Evolutionary conservation across 768 basidiomycete species (phyloP), one percentile per base, ranked within the genome.

Genomic region (Russula brevipes): DNA sequence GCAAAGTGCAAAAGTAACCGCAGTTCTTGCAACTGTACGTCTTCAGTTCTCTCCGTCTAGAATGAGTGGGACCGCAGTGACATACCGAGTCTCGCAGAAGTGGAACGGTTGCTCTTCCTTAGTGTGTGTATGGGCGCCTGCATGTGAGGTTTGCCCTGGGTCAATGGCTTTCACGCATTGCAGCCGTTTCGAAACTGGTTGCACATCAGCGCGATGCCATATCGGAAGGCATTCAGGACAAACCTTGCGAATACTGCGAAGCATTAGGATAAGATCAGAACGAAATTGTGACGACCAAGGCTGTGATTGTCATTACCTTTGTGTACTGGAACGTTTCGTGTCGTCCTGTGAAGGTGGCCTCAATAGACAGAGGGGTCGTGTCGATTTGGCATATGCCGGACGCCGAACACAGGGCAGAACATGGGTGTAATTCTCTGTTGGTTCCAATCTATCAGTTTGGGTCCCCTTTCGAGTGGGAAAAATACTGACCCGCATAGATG

Each of bases 321-420:
- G 86, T 87, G 53, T 82, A 86, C 67, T 83, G 80, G 66, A 85
- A 87, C 0, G 80, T 82, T 63, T 84, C 82, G 54, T 85, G 81
- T 59, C 71, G 74, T 1, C 85, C 86, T 0, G 79, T 81, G 66
- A 86, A 87, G 0, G 83, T 85, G 6, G 84, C 82, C 67, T 85
- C 82, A 35, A 87, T 78, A 0, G 84, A 81, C 57, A 81, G 79
- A 1, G 85, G 85, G 0, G 78, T 74, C 0, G 78, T 83, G 57
- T 85, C 80, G 9, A 86, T 84, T 56, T 84, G 77, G 59, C 85
- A 87, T 24, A 80, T 81, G 5, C 86, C 85, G 0, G 69, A 67
- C 0, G 77, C 73, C n/a, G 73, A 67, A 61, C 85, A 87, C 2
- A 74, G 44, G 0, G 74, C 71, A 12, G 68, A 58, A 62, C 85